Evolutionary conservation across 2,329 filamentous ascomycete species (phyloP).

Genomic region (Mollisia scopiformis): DNA sequence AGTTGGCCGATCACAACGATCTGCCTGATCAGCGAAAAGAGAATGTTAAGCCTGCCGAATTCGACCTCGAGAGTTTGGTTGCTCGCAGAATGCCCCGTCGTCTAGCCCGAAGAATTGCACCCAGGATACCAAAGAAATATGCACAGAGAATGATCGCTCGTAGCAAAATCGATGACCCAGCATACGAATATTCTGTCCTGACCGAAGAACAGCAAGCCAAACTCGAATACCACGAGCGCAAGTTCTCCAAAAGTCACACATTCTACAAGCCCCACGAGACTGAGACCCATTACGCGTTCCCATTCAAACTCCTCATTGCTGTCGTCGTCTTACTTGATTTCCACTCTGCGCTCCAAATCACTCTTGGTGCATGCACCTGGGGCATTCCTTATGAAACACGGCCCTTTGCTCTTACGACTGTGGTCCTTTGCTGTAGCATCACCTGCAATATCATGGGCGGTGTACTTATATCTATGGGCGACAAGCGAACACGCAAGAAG

Average conservation of each 20-base stretch:
- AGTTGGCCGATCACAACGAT: constrained; percentile 55
- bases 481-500: constrained; percentile 79
- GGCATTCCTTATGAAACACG: constrained; percentile 71
- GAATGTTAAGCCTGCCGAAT: constrained; percentile 41
- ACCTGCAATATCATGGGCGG: constrained; percentile 77
- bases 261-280: constrained; percentile 92
- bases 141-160: constrained; percentile 24
- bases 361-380: constrained; percentile 79
- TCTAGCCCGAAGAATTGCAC: constrained; percentile 24
- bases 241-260: constrained; percentile 81
- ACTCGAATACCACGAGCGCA: constrained; percentile 75
- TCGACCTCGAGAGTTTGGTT: constrained; percentile 41
- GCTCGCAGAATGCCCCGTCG: constrained; percentile 24
- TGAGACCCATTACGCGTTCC: constrained; percentile 78
- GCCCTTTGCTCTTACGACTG: constrained; percentile 73
- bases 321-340: constrained; percentile 77
- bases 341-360: constrained; percentile 79
- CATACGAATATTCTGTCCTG: constrained; percentile 62
- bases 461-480: constrained; percentile 75
- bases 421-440: constrained; percentile 79
- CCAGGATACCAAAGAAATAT: constrained; percentile 27
- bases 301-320: constrained; percentile 71
- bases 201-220: constrained; percentile 67
- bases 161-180: constrained; percentile 14
- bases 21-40: constrained; percentile 51